Evolutionary conservation across 768 basidiomycete species (phyloP).

Genomic region (Tephrocybe sp.): DNA sequence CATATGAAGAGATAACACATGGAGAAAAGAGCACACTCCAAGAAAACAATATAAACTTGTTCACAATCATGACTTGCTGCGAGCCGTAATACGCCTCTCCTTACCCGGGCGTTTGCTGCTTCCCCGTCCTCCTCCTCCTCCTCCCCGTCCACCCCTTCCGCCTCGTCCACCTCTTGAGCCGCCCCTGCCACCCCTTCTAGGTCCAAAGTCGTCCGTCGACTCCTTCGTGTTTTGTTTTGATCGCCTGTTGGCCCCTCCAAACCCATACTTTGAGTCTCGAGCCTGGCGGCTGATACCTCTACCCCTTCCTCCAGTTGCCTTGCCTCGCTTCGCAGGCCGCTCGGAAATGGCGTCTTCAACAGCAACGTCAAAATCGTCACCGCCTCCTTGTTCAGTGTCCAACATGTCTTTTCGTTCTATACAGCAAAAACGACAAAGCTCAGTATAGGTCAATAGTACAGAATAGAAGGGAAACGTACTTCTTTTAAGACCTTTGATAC

Average conservation of each 20-base stretch:
- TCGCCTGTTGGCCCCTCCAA: constrained; percentile 64
- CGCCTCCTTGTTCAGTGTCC: constrained; percentile 57
- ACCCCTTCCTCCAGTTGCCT: constrained; percentile 38
- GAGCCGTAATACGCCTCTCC: constrained; percentile 46
- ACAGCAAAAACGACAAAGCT: background rate
- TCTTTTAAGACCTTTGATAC: constrained; percentile 83
- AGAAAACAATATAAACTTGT: background rate
- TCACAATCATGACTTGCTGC: constrained; percentile 26
- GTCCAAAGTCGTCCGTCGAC: constrained; percentile 75
- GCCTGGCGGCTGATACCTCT: constrained; percentile 47
- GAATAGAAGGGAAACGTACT: constrained; percentile 48
- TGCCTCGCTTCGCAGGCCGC: constrained; percentile 57
- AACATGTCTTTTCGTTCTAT: constrained; percentile 83
- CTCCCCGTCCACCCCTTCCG: constrained; percentile 24
- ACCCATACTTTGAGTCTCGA: constrained; percentile 81
- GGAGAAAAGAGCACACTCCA: background rate
- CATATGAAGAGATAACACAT: no score
- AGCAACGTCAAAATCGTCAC: constrained; percentile 82
- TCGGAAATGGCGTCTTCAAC: constrained; percentile 87
- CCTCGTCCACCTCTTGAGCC: constrained; percentile 26
- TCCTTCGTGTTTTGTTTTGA: constrained; percentile 81
- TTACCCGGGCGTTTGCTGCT: constrained; percentile 57
- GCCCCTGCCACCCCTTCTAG: constrained; percentile 22
- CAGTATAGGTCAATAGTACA: background rate
- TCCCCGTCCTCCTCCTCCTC: constrained; percentile 28